Conservation (phyloP, 257 asterid genomes). For the Perilla frutescens region DNA sequence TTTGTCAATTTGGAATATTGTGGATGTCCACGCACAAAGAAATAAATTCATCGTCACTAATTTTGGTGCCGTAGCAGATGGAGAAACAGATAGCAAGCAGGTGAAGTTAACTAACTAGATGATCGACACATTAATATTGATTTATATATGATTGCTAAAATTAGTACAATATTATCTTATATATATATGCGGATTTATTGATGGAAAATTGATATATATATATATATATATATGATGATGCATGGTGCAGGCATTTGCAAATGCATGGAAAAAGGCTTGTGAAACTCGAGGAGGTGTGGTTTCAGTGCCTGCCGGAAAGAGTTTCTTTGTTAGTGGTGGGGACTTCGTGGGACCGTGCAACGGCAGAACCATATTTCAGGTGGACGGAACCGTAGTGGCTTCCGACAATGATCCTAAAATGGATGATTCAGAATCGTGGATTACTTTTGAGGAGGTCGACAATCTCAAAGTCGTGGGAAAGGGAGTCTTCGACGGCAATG, state of each 20-base stretch:
- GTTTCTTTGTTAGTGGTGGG: conserved; percentile 40
- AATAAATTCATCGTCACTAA: conserved; percentile 36
- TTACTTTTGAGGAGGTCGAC: conserved; percentile 36
- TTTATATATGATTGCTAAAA: too few relatives aligned
- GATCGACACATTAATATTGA: too few relatives aligned
- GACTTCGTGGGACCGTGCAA: conserved; percentile 58
- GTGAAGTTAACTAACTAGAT: conserved; percentile 19
- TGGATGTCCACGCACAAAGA: conserved; percentile 4
- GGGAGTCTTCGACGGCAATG: conserved; percentile 54
- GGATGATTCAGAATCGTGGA: conserved; percentile 40
- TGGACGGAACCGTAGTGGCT: conserved; percentile 43
- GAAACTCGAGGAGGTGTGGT: conserved; percentile 39
- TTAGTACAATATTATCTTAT: too few relatives aligned
- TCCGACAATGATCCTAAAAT: conserved; percentile 26
- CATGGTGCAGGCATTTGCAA: conserved; percentile 45
- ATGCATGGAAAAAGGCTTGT: conserved; percentile 63
- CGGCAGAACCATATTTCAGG: conserved; percentile 26
- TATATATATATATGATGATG: background rate
- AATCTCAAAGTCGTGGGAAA: conserved; percentile 41
- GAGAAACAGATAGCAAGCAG: conserved; percentile 47
- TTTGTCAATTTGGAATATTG: conserved; percentile 6
- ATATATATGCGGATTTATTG: background rate
- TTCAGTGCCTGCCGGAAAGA: conserved; percentile 46
- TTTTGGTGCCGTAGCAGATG: conserved; percentile 57
- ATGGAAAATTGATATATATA: too few relatives aligned